Percentiles rank a stretch among this genome's conserved stretches.
These are phyloP conservation scores for Daedalea quercina DNA, from an alignment of 768 basidiomycete species.

Conservation along the genomic window DNA sequence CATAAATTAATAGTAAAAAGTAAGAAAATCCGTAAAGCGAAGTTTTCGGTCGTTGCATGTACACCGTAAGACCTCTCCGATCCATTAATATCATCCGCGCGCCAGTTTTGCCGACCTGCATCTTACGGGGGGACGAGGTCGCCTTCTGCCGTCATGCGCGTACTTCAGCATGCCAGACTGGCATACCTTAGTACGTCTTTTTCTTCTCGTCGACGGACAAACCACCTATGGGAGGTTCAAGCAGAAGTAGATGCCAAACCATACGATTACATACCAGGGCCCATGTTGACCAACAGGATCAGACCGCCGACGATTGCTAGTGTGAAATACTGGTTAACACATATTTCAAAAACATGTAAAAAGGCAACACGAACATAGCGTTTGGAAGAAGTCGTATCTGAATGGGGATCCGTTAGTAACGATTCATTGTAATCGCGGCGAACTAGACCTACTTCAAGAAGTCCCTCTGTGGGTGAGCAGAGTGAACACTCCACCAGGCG, in stretches of 20 bases:
- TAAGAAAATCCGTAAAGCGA: not conserved
- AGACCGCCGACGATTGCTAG: constrained; percentile 93
- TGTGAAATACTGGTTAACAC: constrained; percentile 4
- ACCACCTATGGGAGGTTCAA: constrained; percentile 67
- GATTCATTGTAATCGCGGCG: not conserved
- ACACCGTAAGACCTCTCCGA: not conserved
- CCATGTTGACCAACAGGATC: constrained; percentile 96
- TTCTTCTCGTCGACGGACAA: constrained; percentile 99
- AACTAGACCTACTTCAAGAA: constrained; percentile 82
- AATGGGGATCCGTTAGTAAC: constrained; percentile 15
- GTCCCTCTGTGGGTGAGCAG: constrained; percentile 90
- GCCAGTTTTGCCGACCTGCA: no score
- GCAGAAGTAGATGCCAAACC: constrained; percentile 5
- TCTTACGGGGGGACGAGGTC: no score
- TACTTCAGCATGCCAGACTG: no score
- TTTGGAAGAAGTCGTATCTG: constrained; percentile 99
- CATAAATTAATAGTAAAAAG: not conserved
- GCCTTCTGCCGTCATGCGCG: no score
- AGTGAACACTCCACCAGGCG: constrained; percentile 96
- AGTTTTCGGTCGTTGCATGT: not conserved
- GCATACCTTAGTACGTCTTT: constrained; percentile 63
- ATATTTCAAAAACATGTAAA: not conserved
- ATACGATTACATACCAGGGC: constrained; percentile 61
- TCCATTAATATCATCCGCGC: no score
- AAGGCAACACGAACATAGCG: constrained; percentile 48